Percentiles rank a stretch among this genome's conserved stretches.
These are phyloP conservation scores for Penicillium odoratum DNA, from an alignment of 495 filamentous ascomycete species.

Conservation along the genomic window DNA sequence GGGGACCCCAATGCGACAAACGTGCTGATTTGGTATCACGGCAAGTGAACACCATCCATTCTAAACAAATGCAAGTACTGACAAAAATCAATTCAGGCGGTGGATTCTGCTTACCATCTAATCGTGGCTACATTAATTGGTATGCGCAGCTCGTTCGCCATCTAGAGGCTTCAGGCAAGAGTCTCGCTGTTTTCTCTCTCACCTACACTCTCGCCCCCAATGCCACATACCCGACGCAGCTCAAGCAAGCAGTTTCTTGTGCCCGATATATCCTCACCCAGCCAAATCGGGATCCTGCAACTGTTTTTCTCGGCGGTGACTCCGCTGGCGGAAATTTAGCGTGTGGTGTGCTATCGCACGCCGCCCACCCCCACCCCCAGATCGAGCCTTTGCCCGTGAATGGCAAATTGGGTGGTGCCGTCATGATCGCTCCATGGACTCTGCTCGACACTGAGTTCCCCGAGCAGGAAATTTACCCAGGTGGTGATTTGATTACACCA, in stretches of 20 bases:
- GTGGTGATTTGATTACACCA: conserved; percentile 52
- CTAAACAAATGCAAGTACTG: neutral
- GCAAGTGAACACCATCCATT: conserved; percentile 27
- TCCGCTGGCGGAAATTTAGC: conserved; percentile 65
- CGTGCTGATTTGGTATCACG: conserved; percentile 61
- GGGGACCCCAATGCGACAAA: conserved; percentile 54
- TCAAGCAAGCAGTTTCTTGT: conserved; percentile 54
- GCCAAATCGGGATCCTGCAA: conserved; percentile 37
- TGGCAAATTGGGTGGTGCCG: conserved; percentile 42
- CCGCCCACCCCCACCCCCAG: conserved; percentile 59
- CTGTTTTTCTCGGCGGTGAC: conserved; percentile 61
- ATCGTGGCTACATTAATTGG: conserved; percentile 53
- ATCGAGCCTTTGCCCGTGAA: conserved; percentile 33
- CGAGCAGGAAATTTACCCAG: conserved; percentile 44
- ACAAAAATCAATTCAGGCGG: conserved; percentile 42
- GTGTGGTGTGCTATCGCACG: conserved; percentile 57
- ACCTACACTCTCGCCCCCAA: conserved; percentile 61
- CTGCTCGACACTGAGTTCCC: conserved; percentile 44
- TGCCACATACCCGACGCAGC: conserved; percentile 58
- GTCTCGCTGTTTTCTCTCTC: conserved; percentile 51
- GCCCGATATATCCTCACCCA: conserved; percentile 53
- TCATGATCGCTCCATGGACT: conserved; percentile 61
- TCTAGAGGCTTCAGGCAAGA: conserved; percentile 34
- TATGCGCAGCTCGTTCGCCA: conserved; percentile 44
- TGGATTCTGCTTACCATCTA: conserved; percentile 56